Base-by-base conservation (phyloP, 345 rosid genomes). In the Gossypium thurberi region DNA sequence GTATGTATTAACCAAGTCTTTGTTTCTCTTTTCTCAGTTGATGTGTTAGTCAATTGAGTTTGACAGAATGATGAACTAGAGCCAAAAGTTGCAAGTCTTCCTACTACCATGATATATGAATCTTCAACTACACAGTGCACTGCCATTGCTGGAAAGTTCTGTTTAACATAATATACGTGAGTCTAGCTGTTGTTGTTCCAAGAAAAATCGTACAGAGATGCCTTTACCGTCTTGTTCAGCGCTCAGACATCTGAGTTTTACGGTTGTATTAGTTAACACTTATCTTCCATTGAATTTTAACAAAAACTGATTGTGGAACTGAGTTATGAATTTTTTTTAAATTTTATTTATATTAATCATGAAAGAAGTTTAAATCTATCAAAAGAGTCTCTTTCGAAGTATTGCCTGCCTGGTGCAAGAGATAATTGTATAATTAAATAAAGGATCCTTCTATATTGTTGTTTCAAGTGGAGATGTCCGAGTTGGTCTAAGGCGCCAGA, bases 401-500 rank as follows among this genome's bases (percentile, higher is more conserved):
- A 2, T 1, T 44, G 47, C 21, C 21, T 21, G 21, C 21, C 47
- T 9, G 6, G 47, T 44, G 47, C 6, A 33, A 33, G 37, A 28
- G 28, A 0, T 28, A 3, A 28, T 3, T 28, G 0, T 28, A 28
- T 28, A 3, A 28, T 28, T 28, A 0, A 28, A 3, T 28, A 28
- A 3, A 28, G 21, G 21, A 21, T 21, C 21, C 4, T 28, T 26
- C 2, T 3, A 26, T 3, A 0, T 0, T 2, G 0, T 3, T 28
- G 33, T 3, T 0, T 3, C 0, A 4, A 33, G 37, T 0, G 6
- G 85, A 85, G 85, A 85, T 85, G 91, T 89, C 89, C 88, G 91
- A 85, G 89, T 88, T 86, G 88, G 91, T 86, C 86, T 85, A 87
- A 86, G 91, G 89, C 84, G 89, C 87, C 89, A 87, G 37, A 33